Evolutionary conservation across 495 filamentous ascomycete genomes (phyloP).

Genomic region (Jackrogersella multiformis): DNA sequence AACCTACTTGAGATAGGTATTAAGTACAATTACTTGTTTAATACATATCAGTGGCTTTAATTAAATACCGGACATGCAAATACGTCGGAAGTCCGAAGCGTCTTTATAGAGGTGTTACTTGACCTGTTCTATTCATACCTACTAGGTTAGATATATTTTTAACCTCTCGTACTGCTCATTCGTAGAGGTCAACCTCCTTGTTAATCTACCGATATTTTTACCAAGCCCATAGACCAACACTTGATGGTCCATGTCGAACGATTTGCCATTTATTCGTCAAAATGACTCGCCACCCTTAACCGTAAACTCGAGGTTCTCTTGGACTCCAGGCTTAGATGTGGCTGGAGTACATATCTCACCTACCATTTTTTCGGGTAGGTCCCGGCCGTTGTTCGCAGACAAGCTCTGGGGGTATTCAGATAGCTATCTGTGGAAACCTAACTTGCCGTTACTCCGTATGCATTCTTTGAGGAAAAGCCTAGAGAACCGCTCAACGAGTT

Average conservation of each 20-base stretch:
- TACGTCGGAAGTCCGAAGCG: too few species aligned
- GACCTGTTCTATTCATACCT: too few species aligned
- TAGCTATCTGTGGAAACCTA: slow-evolving; percentile 42
- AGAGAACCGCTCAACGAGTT: slow-evolving; percentile 42
- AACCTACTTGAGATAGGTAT: too few species aligned
- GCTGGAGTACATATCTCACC: slow-evolving; percentile 45
- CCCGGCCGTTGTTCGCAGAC: slow-evolving; percentile 44
- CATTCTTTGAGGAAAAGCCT: slow-evolving; percentile 44
- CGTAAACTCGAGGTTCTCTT: slow-evolving; percentile 32
- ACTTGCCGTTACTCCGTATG: slow-evolving; percentile 47
- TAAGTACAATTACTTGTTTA: too few species aligned
- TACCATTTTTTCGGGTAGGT: slow-evolving; percentile 39
- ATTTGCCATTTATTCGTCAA: slow-evolving; percentile 40
- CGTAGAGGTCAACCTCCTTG: slow-evolving; percentile 45
- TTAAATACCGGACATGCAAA: too few species aligned
- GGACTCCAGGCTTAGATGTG: slow-evolving; percentile 31
- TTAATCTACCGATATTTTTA: slow-evolving; percentile 48
- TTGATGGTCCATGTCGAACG: slow-evolving; percentile 42
- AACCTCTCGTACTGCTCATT: slow-evolving; percentile 39
- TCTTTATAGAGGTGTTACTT: too few species aligned
- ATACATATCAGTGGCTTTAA: too few species aligned
- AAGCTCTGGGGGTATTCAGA: slow-evolving; percentile 43
- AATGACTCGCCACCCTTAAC: slow-evolving; percentile 21
- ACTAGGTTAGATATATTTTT: slow-evolving; percentile 12
- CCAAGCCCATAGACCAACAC: slow-evolving; percentile 44